These are phyloP conservation scores for Yamadazyma triangularis DNA, from an alignment of 1,139 yeast genomes.

Conservation along the genomic window DNA sequence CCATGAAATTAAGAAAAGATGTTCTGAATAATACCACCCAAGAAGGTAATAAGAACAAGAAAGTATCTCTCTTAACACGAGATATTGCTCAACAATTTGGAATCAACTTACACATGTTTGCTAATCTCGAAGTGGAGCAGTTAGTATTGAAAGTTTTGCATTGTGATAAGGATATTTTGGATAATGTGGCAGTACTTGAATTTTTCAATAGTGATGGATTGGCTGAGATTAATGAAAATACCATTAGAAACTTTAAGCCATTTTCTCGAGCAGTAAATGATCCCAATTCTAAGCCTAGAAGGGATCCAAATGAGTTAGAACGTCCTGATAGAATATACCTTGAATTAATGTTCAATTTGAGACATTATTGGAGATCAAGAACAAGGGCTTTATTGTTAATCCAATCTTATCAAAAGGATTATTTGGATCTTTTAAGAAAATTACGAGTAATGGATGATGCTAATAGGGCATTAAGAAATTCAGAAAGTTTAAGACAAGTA, in stretches of 20 bases:
- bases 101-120: constrained; percentile 80
- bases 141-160: constrained; percentile 61
- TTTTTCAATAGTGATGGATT: constrained; percentile 74
- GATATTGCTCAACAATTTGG: constrained; percentile 87
- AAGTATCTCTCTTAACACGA: constrained; percentile 64
- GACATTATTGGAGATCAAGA: constrained; percentile 82
- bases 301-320: constrained; percentile 61
- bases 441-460: constrained; percentile 67
- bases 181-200: constrained; percentile 70
- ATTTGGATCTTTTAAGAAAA: constrained; percentile 61
- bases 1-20: constrained; percentile 36
- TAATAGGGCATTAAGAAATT: constrained; percentile 52
- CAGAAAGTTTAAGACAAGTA: constrained; percentile 62
- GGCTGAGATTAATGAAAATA: constrained; percentile 63
- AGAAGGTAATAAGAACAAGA: constrained; percentile 13
- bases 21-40: constrained; percentile 5
- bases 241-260: constrained; percentile 66
- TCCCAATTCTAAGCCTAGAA: constrained; percentile 41
- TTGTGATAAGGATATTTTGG: constrained; percentile 69
- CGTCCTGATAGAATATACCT: constrained; percentile 79
- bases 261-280: constrained; percentile 53
- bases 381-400: constrained; percentile 70
- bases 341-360: constrained; percentile 71
- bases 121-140: constrained; percentile 55
- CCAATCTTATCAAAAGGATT: constrained; percentile 70